Base-by-base conservation (phyloP, 805 yeast species). In the baker's yeast (Saccharomyces cerevisiae) region DNA sequence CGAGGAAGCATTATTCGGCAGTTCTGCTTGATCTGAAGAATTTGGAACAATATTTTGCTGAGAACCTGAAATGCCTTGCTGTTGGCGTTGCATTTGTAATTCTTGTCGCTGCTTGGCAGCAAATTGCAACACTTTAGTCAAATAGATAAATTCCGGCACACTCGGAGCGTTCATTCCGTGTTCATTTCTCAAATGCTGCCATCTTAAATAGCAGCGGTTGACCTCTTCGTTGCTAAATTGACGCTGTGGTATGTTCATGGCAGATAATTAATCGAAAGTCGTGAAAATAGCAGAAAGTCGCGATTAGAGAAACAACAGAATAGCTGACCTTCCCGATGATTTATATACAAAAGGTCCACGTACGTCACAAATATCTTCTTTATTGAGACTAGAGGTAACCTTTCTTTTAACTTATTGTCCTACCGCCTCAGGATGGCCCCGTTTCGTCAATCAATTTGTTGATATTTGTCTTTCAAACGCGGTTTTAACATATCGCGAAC, bases 71-170 rank as follows among this genome's bases (percentile, higher is more conserved):
- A 36, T 17, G 4, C 43, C 43, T 26, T 47, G 55, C 41, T 53
- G 55, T 24, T 56, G 62, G 28, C 53, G 60, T 46, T 51, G 57
- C 46, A 55, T 59, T 26, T 55, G 57, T 31, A 56, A 55, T 36
- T 65, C 61, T 52, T 68, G 70, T 50, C 68, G 70, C 51, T 69
- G 73, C 41, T 62, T 64, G 6, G 73, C 72, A 30, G 73, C 73
- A 11, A 63, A 61, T 46, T 66, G 68, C 46, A 70, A 55, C 27
- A 69, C 68, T 43, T 63, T 68, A 3, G 73, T 68, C 49, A 66
- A 68, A 51, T 66, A 69, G n/a, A 66, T 59, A 52, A 66, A 70
- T 54, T 70, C 72, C 1, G 71, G 70, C 10, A 67, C 61, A 43
- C 62, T 66, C 1, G 70, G 66, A 0, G 70, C 71, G 51, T 68